phyloP scores from a whole-genome alignment of 768 basidiomycete species.

The Xerocomus spinulosus region DNA sequence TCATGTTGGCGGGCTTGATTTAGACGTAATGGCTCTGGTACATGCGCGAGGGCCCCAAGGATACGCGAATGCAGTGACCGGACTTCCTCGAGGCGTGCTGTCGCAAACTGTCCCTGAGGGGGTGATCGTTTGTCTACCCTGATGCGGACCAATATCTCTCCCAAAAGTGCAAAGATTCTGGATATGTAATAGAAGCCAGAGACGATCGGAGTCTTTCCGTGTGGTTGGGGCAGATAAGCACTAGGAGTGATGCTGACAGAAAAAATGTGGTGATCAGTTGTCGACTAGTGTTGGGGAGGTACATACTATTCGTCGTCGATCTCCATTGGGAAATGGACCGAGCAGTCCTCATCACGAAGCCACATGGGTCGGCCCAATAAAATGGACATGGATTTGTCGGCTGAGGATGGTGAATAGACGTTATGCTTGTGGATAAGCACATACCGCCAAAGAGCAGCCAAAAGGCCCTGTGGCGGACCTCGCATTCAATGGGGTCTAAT shows the following conservation, averaged over 20 bases:
- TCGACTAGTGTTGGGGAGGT: constrained; percentile 17
- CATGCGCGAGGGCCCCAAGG: constrained; percentile 65
- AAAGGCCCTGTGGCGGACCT: constrained; percentile 80
- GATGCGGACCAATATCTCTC: constrained; percentile 83
- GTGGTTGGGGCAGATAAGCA: constrained; percentile 82
- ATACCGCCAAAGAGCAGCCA: constrained; percentile 89
- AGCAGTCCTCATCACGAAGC: constrained; percentile 87
- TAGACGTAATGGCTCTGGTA: constrained; percentile 70
- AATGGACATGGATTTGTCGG: constrained; percentile 88
- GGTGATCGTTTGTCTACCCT: constrained; percentile 84
- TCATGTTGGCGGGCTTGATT: constrained; percentile 51
- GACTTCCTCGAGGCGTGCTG: constrained; percentile 79
- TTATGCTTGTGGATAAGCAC: no score
- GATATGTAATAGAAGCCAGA: constrained; percentile 86
- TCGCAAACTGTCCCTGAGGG: constrained; percentile 80
- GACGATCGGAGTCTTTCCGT: constrained; percentile 77
- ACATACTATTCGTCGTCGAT: constrained; percentile 87
- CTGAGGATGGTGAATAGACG: constrained; percentile 33
- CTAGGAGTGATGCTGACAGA: constrained; percentile 69
- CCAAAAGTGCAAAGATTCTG: constrained; percentile 79
- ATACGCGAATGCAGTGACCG: constrained; percentile 76
- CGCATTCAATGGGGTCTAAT: constrained; percentile 82
- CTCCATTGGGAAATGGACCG: constrained; percentile 82
- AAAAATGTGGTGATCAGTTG: constrained; percentile 23
- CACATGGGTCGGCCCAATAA: constrained; percentile 80